phyloP scores from a whole-genome alignment of 768 basidiomycete species.

The Tylopilus intermedius region DNA sequence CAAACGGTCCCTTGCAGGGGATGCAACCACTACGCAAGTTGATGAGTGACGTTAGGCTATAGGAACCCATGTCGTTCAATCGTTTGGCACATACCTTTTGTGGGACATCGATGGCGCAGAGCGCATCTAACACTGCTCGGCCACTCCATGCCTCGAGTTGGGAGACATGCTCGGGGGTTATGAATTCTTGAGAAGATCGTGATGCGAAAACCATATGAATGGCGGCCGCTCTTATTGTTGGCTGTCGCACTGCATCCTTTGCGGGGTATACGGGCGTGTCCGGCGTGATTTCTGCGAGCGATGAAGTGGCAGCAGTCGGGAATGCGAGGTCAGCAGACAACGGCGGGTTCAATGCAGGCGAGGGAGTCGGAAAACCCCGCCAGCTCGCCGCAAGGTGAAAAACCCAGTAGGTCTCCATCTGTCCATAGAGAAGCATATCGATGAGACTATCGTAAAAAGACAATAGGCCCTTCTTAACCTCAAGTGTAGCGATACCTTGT shows the following conservation, averaged over 20 bases:
- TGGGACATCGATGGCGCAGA: conserved; percentile 44
- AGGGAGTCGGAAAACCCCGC: conserved; percentile 33
- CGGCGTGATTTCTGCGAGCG: conserved; percentile 6
- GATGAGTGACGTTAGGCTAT: conserved; percentile 9
- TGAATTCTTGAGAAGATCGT: conserved; percentile 66
- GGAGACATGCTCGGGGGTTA: conserved; percentile 60
- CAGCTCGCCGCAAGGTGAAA: conserved; percentile 75
- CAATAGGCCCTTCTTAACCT: conserved; percentile 39
- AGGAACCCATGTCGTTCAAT: neutral
- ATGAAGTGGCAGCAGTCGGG: conserved; percentile 19
- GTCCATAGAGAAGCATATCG: neutral
- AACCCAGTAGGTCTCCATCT: conserved; percentile 88
- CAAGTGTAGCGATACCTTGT: conserved; percentile 58
- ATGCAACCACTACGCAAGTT: conserved; percentile 44
- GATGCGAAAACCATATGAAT: conserved; percentile 82
- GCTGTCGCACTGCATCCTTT: conserved; percentile 8
- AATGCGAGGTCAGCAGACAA: conserved; percentile 42
- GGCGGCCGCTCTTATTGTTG: conserved; percentile 66
- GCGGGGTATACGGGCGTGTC: neutral
- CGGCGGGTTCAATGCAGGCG: conserved; percentile 33
- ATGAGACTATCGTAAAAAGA: neutral
- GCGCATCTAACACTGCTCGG: conserved; percentile 54
- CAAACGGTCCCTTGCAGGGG: conserved; percentile 54
- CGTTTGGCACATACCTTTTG: conserved; percentile 38
- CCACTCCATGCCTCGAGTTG: conserved; percentile 60